phyloP scores from a whole-genome alignment of 257 asterid species.

The Capsicum chinense region DNA sequence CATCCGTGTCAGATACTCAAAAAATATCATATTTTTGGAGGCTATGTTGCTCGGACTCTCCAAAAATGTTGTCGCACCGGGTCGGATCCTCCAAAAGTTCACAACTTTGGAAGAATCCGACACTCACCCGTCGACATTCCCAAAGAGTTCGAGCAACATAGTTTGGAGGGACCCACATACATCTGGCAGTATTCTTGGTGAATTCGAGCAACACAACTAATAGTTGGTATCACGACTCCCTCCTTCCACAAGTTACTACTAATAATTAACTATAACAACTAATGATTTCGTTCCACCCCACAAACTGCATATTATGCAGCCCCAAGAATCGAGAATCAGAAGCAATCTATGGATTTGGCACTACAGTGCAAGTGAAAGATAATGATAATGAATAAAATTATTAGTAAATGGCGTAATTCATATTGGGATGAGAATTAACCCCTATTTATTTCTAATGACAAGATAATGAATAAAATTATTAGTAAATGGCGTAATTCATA shows the following conservation, averaged over 20 bases:
- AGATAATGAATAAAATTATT: not conserved
- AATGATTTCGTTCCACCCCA: conserved; percentile 3
- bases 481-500: not conserved
- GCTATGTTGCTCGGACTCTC: too few relatives aligned
- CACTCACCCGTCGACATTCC: too few relatives aligned
- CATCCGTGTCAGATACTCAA: not conserved
- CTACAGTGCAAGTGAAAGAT: not conserved
- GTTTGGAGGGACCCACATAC: not conserved
- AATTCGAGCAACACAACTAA: not conserved
- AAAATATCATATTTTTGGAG: too few relatives aligned
- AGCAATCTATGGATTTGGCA: not conserved
- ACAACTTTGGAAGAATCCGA: too few relatives aligned
- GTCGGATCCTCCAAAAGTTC: too few relatives aligned
- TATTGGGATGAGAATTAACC: too few relatives aligned
- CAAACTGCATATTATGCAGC: not conserved
- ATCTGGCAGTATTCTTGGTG: not conserved
- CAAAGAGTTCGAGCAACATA: too few relatives aligned
- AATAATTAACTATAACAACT: not conserved
- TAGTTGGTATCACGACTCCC: not conserved
- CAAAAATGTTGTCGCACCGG: too few relatives aligned
- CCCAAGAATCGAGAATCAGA: not conserved
- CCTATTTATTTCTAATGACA: too few relatives aligned
- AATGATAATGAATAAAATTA: not conserved
- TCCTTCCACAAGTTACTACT: not conserved
- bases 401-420: not conserved